A percentile compares a stretch with the other conserved stretches of the same genome.
Evolutionary conservation across 1,284 basidiomycete species (phyloP).

Genomic region (Malassezia slooffiae): DNA sequence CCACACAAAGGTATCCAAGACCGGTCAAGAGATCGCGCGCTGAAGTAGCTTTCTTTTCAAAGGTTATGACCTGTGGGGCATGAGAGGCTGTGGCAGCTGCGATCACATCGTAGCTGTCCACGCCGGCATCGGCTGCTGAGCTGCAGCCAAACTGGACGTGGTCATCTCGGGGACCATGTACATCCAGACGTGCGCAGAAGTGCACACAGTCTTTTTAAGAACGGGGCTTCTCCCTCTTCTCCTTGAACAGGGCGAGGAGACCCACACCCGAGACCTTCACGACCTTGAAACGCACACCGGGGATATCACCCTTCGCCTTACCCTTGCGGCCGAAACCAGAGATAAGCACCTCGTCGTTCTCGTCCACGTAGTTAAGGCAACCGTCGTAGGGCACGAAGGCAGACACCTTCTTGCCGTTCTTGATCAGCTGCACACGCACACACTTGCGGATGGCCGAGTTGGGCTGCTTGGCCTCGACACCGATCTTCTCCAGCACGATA

Average conservation of each 20-base stretch:
- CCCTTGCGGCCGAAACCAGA: slow-evolving; percentile 99
- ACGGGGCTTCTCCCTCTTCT: slow-evolving; percentile 43
- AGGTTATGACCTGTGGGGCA: too few species aligned
- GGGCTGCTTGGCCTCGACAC: slow-evolving; percentile 81
- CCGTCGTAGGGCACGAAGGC: slow-evolving; percentile 65
- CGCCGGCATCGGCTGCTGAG: too few species aligned
- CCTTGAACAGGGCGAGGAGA: slow-evolving; percentile 51
- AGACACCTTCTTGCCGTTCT: slow-evolving; percentile 94
- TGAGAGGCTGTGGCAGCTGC: too few species aligned
- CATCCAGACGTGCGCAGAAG: too few species aligned
- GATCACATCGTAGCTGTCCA: too few species aligned
- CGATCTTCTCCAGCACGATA: slow-evolving; percentile 97
- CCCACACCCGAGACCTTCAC: slow-evolving; percentile 99
- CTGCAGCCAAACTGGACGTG: too few species aligned
- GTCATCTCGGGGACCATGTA: too few species aligned
- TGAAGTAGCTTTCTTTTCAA: too few species aligned
- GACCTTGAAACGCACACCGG: slow-evolving; percentile 91
- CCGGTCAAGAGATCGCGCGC: too few species aligned
- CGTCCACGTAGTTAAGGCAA: slow-evolving; percentile 80
- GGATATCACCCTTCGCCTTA: slow-evolving; percentile 92
- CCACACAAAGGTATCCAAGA: too few species aligned
- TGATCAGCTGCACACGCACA: slow-evolving; percentile 99
- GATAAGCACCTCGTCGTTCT: slow-evolving; percentile 99
- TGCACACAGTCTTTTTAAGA: too few species aligned
- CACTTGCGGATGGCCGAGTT: slow-evolving; percentile 99